Evolutionary conservation across 1,139 yeast genomes (phyloP).

Genomic region (Kodamaea alishanica): DNA sequence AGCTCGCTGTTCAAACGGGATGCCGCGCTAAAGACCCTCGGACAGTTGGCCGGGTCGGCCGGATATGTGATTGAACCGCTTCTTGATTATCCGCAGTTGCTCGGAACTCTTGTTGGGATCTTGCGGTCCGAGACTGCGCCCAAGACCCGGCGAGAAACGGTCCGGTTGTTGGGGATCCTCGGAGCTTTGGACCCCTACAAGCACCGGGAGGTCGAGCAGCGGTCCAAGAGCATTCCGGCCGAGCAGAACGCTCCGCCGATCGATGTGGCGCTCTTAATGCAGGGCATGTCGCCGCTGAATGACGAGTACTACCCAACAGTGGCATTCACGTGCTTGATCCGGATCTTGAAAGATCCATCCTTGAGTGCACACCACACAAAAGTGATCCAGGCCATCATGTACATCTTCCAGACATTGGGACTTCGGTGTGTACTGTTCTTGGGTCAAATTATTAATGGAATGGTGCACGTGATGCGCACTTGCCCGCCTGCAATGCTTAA

Average conservation of each 20-base stretch:
- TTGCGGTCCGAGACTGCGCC: slow-evolving; percentile 76
- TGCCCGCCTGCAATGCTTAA: slow-evolving; percentile 83
- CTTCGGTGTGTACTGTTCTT: slow-evolving; percentile 82
- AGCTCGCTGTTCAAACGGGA: slow-evolving; percentile 82
- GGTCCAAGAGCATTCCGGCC: slow-evolving; percentile 56
- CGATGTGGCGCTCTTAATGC: slow-evolving; percentile 86
- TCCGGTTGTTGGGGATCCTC: slow-evolving; percentile 79
- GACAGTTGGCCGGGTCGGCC: slow-evolving; percentile 84
- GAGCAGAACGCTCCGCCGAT: slow-evolving; percentile 87
- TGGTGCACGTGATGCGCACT: slow-evolving; percentile 76
- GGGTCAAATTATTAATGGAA: slow-evolving; percentile 84
- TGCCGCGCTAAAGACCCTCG: slow-evolving; percentile 83
- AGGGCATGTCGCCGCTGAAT: slow-evolving; percentile 88
- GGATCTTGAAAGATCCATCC: slow-evolving; percentile 79
- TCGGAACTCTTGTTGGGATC: slow-evolving; percentile 78
- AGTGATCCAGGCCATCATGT: slow-evolving; percentile 87
- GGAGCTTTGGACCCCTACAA: slow-evolving; percentile 98
- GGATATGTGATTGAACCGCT: slow-evolving; percentile 95
- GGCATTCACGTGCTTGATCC: slow-evolving; percentile 80
- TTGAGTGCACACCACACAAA: slow-evolving; percentile 83
- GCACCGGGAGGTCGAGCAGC: slow-evolving; percentile 85
- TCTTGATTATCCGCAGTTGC: slow-evolving; percentile 82
- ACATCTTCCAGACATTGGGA: slow-evolving; percentile 85
- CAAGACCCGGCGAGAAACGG: slow-evolving; percentile 78
- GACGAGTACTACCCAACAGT: slow-evolving; percentile 97